phyloP scores from a whole-genome alignment of 495 filamentous ascomycete species.

The Thermochaetoides thermophila region DNA sequence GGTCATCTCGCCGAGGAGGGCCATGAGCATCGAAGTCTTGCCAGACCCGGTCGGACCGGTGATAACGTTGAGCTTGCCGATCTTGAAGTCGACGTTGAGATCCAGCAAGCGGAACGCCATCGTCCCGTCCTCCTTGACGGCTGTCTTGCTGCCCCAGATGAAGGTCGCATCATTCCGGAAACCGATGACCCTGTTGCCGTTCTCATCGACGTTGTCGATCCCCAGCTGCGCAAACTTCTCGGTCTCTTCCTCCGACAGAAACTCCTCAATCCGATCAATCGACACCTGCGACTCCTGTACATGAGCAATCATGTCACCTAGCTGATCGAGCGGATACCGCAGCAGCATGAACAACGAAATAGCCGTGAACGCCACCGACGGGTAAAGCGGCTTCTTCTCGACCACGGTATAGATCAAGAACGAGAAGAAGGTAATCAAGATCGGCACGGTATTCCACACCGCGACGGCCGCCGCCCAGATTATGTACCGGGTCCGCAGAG shows the following conservation, averaged over 20 bases:
- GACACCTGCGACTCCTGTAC: conserved; percentile 97
- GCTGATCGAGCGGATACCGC: conserved; percentile 82
- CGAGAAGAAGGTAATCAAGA: conserved; percentile 89
- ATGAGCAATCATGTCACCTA: conserved; percentile 98
- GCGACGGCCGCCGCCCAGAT: conserved; percentile 84
- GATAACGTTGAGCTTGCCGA: conserved; percentile 77
- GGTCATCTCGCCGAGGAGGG: conserved; percentile 93
- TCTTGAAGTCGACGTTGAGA: conserved; percentile 58
- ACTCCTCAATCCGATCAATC: conserved; percentile 90
- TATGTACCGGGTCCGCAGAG: conserved; percentile 68
- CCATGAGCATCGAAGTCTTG: conserved; percentile 93
- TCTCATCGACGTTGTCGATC: conserved; percentile 42
- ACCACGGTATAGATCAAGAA: conserved; percentile 88
- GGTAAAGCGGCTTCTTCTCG: conserved; percentile 77
- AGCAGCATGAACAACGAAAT: conserved; percentile 94
- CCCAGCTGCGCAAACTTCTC: conserved; percentile 87
- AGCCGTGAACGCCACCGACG: conserved; percentile 91
- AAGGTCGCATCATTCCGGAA: conserved; percentile 70
- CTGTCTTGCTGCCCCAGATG: conserved; percentile 68
- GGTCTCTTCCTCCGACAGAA: conserved; percentile 86
- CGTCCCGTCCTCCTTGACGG: conserved; percentile 40
- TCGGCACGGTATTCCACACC: conserved; percentile 90
- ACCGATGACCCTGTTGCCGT: conserved; percentile 55
- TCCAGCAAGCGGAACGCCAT: conserved; percentile 72
- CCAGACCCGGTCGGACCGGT: conserved; percentile 87